These are phyloP conservation scores for Xylaria polymorpha DNA, from an alignment of 2,329 filamentous ascomycete genomes.

Conservation along the genomic window DNA sequence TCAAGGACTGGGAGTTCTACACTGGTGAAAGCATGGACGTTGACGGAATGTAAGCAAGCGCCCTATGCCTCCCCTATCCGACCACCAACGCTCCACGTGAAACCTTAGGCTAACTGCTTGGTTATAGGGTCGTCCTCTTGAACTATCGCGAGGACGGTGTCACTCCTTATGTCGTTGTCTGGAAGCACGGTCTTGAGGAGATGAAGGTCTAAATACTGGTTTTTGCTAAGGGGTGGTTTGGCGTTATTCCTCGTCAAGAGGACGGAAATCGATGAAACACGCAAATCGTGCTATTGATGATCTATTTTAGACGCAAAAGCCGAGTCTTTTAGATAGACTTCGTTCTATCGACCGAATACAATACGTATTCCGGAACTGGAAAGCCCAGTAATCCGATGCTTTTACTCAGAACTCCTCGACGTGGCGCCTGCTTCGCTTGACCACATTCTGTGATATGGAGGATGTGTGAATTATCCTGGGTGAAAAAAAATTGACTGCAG, in stretches of 20 bases:
- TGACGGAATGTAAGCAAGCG: slow-evolving; percentile 83
- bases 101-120: slow-evolving; percentile 31
- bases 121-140: slow-evolving; percentile 81
- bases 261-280: slow-evolving; percentile 40
- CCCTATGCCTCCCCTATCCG: neutral
- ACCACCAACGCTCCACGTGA: neutral
- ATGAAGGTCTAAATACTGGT: slow-evolving; percentile 83
- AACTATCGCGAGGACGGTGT: slow-evolving; percentile 98
- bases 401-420: slow-evolving; percentile 11
- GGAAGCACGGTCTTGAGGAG: slow-evolving; percentile 92
- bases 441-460: slow-evolving; percentile 4
- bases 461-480: neutral
- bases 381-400: slow-evolving; percentile 35
- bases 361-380: slow-evolving; percentile 24
- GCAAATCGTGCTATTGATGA: slow-evolving; percentile 35
- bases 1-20: slow-evolving; percentile 97
- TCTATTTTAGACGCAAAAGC: slow-evolving; percentile 36
- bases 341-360: slow-evolving; percentile 40
- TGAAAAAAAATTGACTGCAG: neutral
- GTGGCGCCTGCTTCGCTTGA: neutral
- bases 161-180: slow-evolving; percentile 89
- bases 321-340: slow-evolving; percentile 40
- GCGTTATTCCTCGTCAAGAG: slow-evolving; percentile 22
- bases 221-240: slow-evolving; percentile 5
- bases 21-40: slow-evolving; percentile 92